Evolutionary conservation across 1,284 basidiomycete species (phyloP), one percentile per base, ranked within the genome.

Genomic region (Ceratobasidium sp.): DNA sequence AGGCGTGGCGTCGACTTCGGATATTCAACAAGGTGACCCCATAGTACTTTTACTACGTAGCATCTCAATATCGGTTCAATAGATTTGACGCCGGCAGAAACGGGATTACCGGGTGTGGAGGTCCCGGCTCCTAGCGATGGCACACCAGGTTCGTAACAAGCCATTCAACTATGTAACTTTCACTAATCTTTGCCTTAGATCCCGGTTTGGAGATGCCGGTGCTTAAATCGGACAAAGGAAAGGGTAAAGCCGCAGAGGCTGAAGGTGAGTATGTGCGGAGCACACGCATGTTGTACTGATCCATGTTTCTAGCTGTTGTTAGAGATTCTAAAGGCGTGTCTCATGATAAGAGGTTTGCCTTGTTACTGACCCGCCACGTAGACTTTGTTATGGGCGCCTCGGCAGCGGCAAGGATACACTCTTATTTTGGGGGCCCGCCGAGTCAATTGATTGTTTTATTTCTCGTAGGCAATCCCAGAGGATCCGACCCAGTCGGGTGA

Each of bases 121-220:
- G 30, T 12, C n/a, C 62, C 35, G 30, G 23, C 7, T 23, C 33
- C 18, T 10, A 33, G 30, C 30, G 46, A 64, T 14, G 27, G 38
- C 60, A n/a, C 71, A 52, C 18, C 54, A 48, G 71, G 71, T 74
- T 54, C 46, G 64, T 75, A 66, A 50, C 33, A 50, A 75, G 46
- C 46, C 54, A 65, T 66, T 44, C 52, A 16, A 10, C 20, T 4
- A 27, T 41, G 8, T 50, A 33, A 35, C 10, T 65, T 20, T 44
- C 7, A 38, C 73, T 75, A 20, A 66, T 35, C 41, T n/a, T 33
- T 8, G 8, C 50, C 46, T 46, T 10, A 38, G 50, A 6, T 54
- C 41, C 48, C 27, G 27, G 18, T 20, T 16, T 35, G 30, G 69
- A 38, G 27, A 48, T 23, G 3, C 50, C 3, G 23, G n/a, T 20